Evolutionary conservation across 1,139 yeast genomes (phyloP).

Genomic region (Saccharomyces hybrid): DNA sequence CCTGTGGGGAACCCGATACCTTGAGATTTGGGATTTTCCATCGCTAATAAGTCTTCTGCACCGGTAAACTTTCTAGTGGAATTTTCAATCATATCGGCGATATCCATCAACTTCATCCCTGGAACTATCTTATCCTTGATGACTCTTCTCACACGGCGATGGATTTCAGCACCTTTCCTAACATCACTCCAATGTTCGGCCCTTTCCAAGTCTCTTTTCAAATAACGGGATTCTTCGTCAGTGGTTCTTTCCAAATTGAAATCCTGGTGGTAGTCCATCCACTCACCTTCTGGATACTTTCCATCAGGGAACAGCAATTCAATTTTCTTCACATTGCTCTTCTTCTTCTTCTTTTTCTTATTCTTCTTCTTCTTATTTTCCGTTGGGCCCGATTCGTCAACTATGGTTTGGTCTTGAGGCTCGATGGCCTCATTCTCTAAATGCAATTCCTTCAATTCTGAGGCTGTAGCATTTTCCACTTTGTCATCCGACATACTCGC

Average conservation of each 20-base stretch:
- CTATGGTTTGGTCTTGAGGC: slow-evolving; percentile 6
- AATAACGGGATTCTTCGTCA: slow-evolving; percentile 74
- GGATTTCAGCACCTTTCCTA: slow-evolving; percentile 93
- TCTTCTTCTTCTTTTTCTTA: slow-evolving; percentile 46
- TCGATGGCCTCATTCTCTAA: slow-evolving; percentile 3
- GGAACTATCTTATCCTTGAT: slow-evolving; percentile 72
- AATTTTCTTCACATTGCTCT: slow-evolving; percentile 48
- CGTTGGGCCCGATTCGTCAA: slow-evolving; percentile 3
- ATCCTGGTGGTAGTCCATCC: slow-evolving; percentile 67
- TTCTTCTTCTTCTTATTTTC: slow-evolving; percentile 33
- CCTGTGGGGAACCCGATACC: slow-evolving; percentile 99
- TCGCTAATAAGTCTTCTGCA: slow-evolving; percentile 37
- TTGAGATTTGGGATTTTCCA: slow-evolving; percentile 40
- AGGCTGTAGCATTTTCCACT: slow-evolving; percentile 1
- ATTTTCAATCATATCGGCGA: slow-evolving; percentile 84
- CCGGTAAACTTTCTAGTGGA: slow-evolving; percentile 70
- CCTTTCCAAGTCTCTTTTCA: slow-evolving; percentile 52
- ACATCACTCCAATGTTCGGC: slow-evolving; percentile 72
- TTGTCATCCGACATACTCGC: neutral
- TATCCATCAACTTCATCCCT: slow-evolving; percentile 85
- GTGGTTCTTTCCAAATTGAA: slow-evolving; percentile 71
- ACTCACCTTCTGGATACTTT: slow-evolving; percentile 80
- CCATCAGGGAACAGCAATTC: slow-evolving; percentile 63
- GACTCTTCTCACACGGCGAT: slow-evolving; percentile 79
- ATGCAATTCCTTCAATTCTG: neutral